These are phyloP conservation scores for Syncephalastrum contaminatum DNA, from an alignment of 371 early-diverging fungal species.

Conservation along the genomic window DNA sequence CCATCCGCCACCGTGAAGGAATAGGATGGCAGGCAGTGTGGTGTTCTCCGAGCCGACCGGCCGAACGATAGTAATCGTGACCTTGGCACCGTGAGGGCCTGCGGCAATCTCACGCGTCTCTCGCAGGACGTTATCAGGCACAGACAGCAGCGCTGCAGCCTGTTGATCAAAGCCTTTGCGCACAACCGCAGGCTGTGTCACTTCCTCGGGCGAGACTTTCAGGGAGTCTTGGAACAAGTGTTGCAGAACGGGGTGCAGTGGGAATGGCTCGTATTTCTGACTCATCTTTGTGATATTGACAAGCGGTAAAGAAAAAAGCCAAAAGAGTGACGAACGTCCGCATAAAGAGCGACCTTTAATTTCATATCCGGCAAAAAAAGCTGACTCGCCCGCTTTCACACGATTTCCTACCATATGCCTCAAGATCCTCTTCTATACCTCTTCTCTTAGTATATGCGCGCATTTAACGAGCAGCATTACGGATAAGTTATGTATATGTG, in stretches of 20 bases:
- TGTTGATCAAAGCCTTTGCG: slow-evolving; percentile 7
- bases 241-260: slow-evolving; percentile 3
- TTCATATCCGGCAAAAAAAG: too few relatives aligned
- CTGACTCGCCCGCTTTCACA: too few relatives aligned
- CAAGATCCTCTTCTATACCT: too few relatives aligned
- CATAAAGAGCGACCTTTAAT: too few relatives aligned
- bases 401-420: too few relatives aligned
- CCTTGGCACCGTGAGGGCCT: slow-evolving; percentile 6
- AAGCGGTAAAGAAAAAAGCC: too few relatives aligned
- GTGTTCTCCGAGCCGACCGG: slow-evolving; percentile 12
- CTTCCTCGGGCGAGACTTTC: slow-evolving; percentile 4
- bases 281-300: too few relatives aligned
- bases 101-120: not conserved
- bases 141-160: slow-evolving; percentile 3
- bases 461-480: too few relatives aligned
- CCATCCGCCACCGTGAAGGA: slow-evolving; percentile 19
- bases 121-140: slow-evolving; percentile 6
- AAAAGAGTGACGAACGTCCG: too few relatives aligned
- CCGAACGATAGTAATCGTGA: slow-evolving; percentile 9
- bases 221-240: slow-evolving; percentile 3
- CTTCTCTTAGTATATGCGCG: too few relatives aligned
- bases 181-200: not conserved
- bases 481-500: too few relatives aligned
- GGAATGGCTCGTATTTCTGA: slow-evolving; percentile 5
- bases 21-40: slow-evolving; percentile 10